Conservation (phyloP, 371 early-diverging fungal genomes). For the Lichtheimia ramosa region DNA sequence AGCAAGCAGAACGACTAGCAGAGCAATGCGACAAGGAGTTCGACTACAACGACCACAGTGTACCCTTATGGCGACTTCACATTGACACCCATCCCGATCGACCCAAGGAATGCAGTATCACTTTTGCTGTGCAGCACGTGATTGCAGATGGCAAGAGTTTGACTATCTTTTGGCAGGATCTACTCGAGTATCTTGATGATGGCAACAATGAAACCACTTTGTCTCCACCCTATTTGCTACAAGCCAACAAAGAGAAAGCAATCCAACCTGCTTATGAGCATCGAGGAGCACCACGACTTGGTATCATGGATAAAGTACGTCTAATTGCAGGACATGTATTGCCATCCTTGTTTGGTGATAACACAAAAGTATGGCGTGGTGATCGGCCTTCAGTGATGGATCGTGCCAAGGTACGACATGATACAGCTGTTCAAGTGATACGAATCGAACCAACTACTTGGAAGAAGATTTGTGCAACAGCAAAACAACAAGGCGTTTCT, state of each 20-base stretch:
- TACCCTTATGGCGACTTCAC: conserved; percentile 35
- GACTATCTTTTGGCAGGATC: conserved; percentile 22
- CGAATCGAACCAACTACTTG: conserved; percentile 14
- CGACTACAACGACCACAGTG: conserved; percentile 13
- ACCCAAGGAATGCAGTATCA: conserved; percentile 10
- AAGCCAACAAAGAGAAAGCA: too few species aligned
- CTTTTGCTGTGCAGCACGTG: conserved; percentile 23
- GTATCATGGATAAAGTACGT: neutral
- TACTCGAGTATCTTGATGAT: conserved; percentile 14
- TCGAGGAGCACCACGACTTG: conserved; percentile 14
- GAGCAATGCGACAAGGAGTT: conserved; percentile 23
- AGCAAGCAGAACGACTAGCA: conserved; percentile 8
- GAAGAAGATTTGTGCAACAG: conserved; percentile 15
- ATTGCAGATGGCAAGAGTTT: conserved; percentile 35
- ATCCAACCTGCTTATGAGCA: conserved; percentile 19
- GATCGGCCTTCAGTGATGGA: conserved; percentile 26
- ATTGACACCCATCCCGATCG: conserved; percentile 12
- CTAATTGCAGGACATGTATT: neutral
- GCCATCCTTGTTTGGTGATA: conserved; percentile 22
- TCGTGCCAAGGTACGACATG: conserved; percentile 14
- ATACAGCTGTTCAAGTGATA: conserved; percentile 17
- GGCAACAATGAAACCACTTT: neutral
- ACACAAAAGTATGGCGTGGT: conserved; percentile 27
- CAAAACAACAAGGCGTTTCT: conserved; percentile 22
- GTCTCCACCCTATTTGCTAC: neutral